Evolutionary conservation across 768 basidiomycete genomes (phyloP), one percentile per base, ranked within the genome.

Genomic region (Lentinula detonsa): DNA sequence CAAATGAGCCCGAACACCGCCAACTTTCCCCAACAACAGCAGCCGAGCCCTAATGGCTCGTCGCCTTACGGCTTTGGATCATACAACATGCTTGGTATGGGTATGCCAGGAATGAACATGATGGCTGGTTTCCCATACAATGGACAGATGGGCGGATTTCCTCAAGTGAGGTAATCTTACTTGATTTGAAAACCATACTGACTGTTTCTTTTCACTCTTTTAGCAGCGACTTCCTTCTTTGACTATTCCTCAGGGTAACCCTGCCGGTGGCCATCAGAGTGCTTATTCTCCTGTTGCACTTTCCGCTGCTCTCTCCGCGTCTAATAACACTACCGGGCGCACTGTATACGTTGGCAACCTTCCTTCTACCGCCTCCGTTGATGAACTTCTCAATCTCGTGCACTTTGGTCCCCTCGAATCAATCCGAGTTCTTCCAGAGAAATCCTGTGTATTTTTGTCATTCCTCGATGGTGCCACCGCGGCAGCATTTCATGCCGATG

Each of bases 281-380:
- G 59, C 85, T 3, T 93, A 93, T 70, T 91, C 88, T 7, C 90
- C 92, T 18, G 88, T 85, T 4, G 91, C 89, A 1, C 78, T 91
- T 48, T 85, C 83, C 3, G 92, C 91, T 18, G 85, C 87, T 1
- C 78, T 90, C 13, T 82, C 78, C 33, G 86, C 86, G 39, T 85
- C 89, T 0, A 84, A 88, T 3, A 83, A 83, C 39, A 74, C 80
- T 23, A 85, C 86, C 34, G 91, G 90, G 8, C 91, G 96, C 59
- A 99, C 96, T 0, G 95, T 98, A 52, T 99, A 98, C 72, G 88
- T 99, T 58, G 96, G 97, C 64, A 96, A 97, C 76, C 82, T 99
- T 43, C 97, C 97, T 18, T 81, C 92, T 4, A 94, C 93, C 28
- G 96, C 96, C 0, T 95, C 94, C 16, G 95, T 99, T 58, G 97